phyloP scores from a whole-genome alignment of 768 basidiomycete genomes.

The Rhodotorula babjevae region DNA sequence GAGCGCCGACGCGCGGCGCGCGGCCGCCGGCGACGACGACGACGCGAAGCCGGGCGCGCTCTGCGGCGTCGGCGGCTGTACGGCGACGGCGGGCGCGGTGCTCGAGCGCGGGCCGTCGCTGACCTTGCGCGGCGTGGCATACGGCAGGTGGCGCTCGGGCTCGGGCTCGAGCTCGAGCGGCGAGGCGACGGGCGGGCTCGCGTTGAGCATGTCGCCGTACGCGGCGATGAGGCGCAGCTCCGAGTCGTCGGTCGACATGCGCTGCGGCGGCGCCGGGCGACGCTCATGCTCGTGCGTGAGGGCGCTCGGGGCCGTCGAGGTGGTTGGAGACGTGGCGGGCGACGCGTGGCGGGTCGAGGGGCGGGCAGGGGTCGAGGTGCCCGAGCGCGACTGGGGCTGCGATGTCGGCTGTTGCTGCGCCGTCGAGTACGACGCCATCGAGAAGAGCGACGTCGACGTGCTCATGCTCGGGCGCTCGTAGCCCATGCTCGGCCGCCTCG shows the following conservation, averaged over 20 bases:
- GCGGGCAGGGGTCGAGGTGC: background rate
- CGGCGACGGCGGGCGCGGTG: constrained; percentile 3
- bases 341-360: background rate
- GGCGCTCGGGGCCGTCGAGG: background rate
- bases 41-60: constrained; percentile 10
- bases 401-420: background rate
- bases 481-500: background rate
- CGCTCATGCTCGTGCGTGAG: background rate
- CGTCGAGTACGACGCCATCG: constrained; percentile 15
- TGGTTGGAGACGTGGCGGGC: background rate
- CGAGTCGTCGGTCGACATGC: constrained; percentile 25
- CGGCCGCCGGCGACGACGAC: too few species aligned
- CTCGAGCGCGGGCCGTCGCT: background rate
- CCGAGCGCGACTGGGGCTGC: background rate
- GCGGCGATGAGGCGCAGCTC: constrained; percentile 32
- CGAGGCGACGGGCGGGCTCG: constrained; percentile 7
- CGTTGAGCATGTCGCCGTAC: constrained; percentile 30
- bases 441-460: constrained; percentile 9
- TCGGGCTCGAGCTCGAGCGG: constrained; percentile 4
- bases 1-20: background rate
- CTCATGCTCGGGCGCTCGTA: background rate
- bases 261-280: background rate
- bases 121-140: constrained; percentile 2
- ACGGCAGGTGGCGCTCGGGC: background rate
- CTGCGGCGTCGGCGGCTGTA: constrained; percentile 30